A percentile compares a stretch with the other conserved stretches of the same genome.
Conservation (phyloP, 176 grass and related monocot genomes). For the Oryza glaberrima region DNA sequence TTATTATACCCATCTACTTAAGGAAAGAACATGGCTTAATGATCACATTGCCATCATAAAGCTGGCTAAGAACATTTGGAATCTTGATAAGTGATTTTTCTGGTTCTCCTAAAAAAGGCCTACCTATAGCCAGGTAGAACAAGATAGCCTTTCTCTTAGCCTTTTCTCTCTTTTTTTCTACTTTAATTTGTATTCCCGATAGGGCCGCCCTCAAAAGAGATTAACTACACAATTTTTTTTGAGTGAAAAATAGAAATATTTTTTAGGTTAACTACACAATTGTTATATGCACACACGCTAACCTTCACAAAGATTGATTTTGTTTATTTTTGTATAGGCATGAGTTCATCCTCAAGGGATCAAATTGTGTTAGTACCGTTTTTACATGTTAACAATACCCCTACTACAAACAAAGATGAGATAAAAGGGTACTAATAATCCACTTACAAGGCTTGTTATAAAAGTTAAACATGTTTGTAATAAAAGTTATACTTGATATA, state of each 20-base stretch:
- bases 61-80: slow-evolving; percentile 55
- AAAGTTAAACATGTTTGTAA: too few species aligned
- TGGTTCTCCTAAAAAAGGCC: slow-evolving; percentile 32
- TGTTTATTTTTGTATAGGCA: background rate
- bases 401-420: too few species aligned
- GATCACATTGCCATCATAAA: slow-evolving; percentile 42
- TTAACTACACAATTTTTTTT: slow-evolving; percentile 9
- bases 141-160: slow-evolving; percentile 49
- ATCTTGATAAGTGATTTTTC: slow-evolving; percentile 59
- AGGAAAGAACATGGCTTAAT: slow-evolving; percentile 59
- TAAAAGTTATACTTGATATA: too few species aligned
- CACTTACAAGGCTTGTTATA: too few species aligned
- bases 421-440: too few species aligned
- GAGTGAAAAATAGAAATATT: too few species aligned
- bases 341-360: too few species aligned
- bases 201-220: slow-evolving; percentile 20
- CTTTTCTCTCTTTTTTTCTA: slow-evolving; percentile 35
- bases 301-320: background rate
- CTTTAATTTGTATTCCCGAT: slow-evolving; percentile 35
- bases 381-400: too few species aligned
- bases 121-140: slow-evolving; percentile 36
- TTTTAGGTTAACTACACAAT: slow-evolving; percentile 1
- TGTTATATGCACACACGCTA: background rate
- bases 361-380: too few species aligned
- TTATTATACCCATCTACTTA: slow-evolving; percentile 14